Conservation (phyloP, 805 yeast genomes). For the Kodamaea laetipori region DNA sequence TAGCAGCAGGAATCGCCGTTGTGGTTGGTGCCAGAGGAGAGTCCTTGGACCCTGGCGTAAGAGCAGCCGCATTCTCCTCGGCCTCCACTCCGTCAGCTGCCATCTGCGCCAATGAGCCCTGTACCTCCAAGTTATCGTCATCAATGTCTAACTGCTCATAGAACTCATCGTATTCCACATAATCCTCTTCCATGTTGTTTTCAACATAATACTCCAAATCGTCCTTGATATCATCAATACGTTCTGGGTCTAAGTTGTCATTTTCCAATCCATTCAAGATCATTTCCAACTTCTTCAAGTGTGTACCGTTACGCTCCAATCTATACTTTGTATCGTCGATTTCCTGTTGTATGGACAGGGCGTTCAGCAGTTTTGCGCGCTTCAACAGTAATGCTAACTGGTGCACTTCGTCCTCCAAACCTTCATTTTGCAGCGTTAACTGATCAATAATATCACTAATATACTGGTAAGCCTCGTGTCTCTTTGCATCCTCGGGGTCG, state of each 20-base stretch:
- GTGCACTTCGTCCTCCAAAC: slow-evolving; percentile 66
- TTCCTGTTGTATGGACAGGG: slow-evolving; percentile 46
- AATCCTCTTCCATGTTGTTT: slow-evolving; percentile 88
- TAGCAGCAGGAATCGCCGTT: not conserved
- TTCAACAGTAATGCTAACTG: slow-evolving; percentile 38
- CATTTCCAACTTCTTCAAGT: slow-evolving; percentile 74
- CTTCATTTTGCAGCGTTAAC: slow-evolving; percentile 77
- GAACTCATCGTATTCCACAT: slow-evolving; percentile 89
- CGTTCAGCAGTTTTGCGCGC: slow-evolving; percentile 54
- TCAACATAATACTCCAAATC: slow-evolving; percentile 93
- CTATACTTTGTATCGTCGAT: slow-evolving; percentile 63
- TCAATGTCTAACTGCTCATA: slow-evolving; percentile 83
- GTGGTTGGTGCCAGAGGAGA: not conserved
- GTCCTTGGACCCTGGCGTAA: slow-evolving; percentile 14
- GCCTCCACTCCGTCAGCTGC: slow-evolving; percentile 20
- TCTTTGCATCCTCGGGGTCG: slow-evolving; percentile 81
- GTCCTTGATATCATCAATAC: slow-evolving; percentile 75
- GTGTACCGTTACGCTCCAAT: slow-evolving; percentile 76
- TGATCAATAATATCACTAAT: slow-evolving; percentile 74
- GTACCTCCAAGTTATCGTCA: slow-evolving; percentile 37
- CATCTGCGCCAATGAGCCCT: slow-evolving; percentile 27
- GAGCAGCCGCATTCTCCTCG: slow-evolving; percentile 14
- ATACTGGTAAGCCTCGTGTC: slow-evolving; percentile 70
- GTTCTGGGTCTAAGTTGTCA: slow-evolving; percentile 76
- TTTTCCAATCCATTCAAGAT: slow-evolving; percentile 76